Evolutionary conservation across 1,284 basidiomycete genomes (phyloP).

Genomic region (Pseudozyma pruni): DNA sequence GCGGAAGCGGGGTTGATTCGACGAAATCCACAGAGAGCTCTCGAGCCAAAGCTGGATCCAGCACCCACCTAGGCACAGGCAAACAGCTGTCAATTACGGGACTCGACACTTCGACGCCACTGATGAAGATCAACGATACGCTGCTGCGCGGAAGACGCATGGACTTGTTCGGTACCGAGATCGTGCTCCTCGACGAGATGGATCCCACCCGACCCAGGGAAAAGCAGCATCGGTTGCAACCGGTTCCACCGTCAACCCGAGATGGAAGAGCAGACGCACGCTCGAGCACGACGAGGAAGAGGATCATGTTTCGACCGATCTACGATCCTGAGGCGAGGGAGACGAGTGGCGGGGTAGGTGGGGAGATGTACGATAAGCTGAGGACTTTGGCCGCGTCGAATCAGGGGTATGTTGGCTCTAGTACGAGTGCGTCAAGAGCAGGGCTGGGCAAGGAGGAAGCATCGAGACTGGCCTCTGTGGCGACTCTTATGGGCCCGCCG

Average conservation of each 20-base stretch:
- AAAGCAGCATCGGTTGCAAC: slow-evolving; percentile 22
- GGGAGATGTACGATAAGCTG: neutral
- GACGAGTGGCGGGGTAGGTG: neutral
- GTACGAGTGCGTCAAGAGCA: too few relatives aligned
- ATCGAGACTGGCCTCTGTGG: neutral
- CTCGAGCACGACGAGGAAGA: slow-evolving; percentile 12
- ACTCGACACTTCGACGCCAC: slow-evolving; percentile 20
- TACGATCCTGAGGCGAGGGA: slow-evolving; percentile 32
- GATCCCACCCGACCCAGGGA: slow-evolving; percentile 20
- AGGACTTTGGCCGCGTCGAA: slow-evolving; percentile 1
- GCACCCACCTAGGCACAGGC: slow-evolving; percentile 16
- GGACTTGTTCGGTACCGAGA: slow-evolving; percentile 35
- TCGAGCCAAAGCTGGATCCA: neutral
- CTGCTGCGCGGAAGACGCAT: slow-evolving; percentile 21
- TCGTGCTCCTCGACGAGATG: slow-evolving; percentile 25
- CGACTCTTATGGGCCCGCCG: neutral
- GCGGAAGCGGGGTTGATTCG: neutral
- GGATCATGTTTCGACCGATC: slow-evolving; percentile 30
- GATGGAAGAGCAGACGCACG: neutral
- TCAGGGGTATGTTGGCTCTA: too few relatives aligned
- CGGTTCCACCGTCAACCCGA: slow-evolving; percentile 2
- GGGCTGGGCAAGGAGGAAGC: neutral
- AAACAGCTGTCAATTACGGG: slow-evolving; percentile 39
- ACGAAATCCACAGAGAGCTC: neutral
- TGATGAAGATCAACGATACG: slow-evolving; percentile 42